Base-by-base conservation (phyloP, 2,329 filamentous ascomycete species). In the Dactylellina haptotyla region DNA sequence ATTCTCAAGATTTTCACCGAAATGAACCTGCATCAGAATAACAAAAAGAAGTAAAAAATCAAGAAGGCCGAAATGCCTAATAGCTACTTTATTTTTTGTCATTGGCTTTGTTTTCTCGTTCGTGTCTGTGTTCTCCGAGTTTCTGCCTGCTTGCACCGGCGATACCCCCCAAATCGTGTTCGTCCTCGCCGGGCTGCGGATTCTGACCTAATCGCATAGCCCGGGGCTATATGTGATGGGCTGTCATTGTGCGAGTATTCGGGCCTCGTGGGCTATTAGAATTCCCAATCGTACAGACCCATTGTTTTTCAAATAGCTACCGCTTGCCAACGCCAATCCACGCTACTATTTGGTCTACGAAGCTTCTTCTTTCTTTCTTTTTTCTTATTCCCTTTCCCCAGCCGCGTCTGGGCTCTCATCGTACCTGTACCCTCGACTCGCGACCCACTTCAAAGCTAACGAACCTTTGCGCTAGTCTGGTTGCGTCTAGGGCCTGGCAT, bases 261-360 rank as follows among this genome's bases (percentile, higher is more conserved):
- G 16, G 46, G 20, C 16, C 18, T 34, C 26, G 5, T 37, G 12
- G 48, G 37, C 23, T 9, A 16, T 64, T 20, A 25, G 59, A 12
- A 43, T 53, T 43, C n/a, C 16, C 23, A 20, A 43, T 34, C 26
- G 46, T 39, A n/a, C 25, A 37, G 26, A 45, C 28, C 23, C 20
- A 37, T 41, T 57, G 30, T 45, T 58, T 67, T 67, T 32, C 63
- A 67, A 67, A 67, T 67, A 67, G 16, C 18, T 58, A 16, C 39
- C 51, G 4, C 18, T 48, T 48, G n/a, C 9, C 16, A 25, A 23
- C 34, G 23, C n/a, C n/a, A n/a, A n/a, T n/a, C n/a, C 41, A 26
- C n/a, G 28, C 9, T 43, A 28, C 41, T 41, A 50, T 48, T 45
- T 56, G 45, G 41, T 18, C 10, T 28, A 32, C 34, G 16, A 8